Percentiles rank a stretch among this genome's conserved stretches.
These are phyloP conservation scores for Ceratocystis smalleyi DNA, from an alignment of 2,329 filamentous ascomycete genomes.

Conservation along the genomic window DNA sequence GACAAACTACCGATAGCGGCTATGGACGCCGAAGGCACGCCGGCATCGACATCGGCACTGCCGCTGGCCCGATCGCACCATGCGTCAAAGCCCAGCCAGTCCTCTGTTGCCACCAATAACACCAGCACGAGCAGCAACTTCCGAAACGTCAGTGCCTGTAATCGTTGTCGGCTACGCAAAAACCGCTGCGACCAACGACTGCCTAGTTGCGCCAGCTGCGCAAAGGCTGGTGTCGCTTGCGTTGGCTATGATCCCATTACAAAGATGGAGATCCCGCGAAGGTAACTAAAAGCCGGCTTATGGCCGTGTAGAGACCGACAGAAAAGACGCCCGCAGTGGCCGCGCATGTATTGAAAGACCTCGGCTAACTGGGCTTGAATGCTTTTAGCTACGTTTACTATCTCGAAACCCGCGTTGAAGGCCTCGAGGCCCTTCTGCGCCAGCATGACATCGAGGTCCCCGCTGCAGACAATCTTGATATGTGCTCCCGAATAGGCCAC, in stretches of 20 bases:
- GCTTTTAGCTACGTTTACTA: constrained; percentile 72
- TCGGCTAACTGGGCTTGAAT: constrained; percentile 1
- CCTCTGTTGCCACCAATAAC: constrained; percentile 27
- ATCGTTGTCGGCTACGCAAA: constrained; percentile 80
- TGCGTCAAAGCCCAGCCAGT: constrained; percentile 1
- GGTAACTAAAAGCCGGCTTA: constrained; percentile 41
- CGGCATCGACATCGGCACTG: neutral
- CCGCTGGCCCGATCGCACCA: neutral
- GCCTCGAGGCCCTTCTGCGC: constrained; percentile 62
- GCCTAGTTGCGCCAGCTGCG: constrained; percentile 79
- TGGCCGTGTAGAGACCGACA: too few species aligned
- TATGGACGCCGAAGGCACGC: neutral
- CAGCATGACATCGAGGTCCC: constrained; percentile 57
- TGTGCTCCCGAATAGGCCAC: constrained; percentile 35
- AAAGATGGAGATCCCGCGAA: constrained; percentile 85
- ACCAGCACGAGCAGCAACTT: constrained; percentile 50
- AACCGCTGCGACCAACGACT: constrained; percentile 90
- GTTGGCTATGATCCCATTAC: constrained; percentile 94
- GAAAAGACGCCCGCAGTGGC: too few species aligned
- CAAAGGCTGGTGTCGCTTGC: constrained; percentile 81
- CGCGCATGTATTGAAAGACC: neutral
- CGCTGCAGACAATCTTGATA: constrained; percentile 53
- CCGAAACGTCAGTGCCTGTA: constrained; percentile 85
- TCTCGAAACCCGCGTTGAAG: constrained; percentile 69
- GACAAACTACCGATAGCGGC: neutral